Evolutionary conservation across 1,284 basidiomycete species (phyloP).

Genomic region (Puccinia triticina): DNA sequence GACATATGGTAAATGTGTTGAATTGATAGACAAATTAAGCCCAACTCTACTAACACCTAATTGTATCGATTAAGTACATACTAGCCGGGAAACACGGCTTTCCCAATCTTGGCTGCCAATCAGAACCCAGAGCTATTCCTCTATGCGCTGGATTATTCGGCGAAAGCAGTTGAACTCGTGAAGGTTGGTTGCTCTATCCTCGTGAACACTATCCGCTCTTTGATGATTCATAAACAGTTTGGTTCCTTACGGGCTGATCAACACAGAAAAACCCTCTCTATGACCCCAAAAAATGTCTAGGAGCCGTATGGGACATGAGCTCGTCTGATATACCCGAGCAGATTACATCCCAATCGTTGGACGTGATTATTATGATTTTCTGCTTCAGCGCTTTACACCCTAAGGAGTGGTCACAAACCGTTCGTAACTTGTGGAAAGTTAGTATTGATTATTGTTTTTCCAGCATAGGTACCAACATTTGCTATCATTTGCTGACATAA

Average conservation of each 20-base stretch:
- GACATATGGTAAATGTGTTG: background rate
- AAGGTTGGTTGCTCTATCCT: conserved; percentile 65
- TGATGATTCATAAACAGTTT: conserved; percentile 19
- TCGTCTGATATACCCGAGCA: conserved; percentile 70
- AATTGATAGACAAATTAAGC: background rate
- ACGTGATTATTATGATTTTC: conserved; percentile 90
- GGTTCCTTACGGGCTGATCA: conserved; percentile 24
- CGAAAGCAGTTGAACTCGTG: conserved; percentile 86
- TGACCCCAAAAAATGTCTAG: conserved; percentile 69
- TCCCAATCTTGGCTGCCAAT: conserved; percentile 81
- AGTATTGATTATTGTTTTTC: conserved; percentile 53
- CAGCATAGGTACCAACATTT: background rate
- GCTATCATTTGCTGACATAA: background rate
- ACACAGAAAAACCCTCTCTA: conserved; percentile 73
- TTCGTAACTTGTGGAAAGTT: conserved; percentile 80
- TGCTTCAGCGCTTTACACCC: conserved; percentile 93
- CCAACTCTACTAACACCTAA: background rate
- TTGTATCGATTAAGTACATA: background rate
- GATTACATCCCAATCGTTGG: conserved; percentile 69
- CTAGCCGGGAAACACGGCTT: conserved; percentile 84
- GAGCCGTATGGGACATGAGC: conserved; percentile 89
- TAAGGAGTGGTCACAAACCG: conserved; percentile 81
- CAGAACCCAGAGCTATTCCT: conserved; percentile 75
- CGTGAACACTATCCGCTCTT: conserved; percentile 51
- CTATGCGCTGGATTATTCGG: conserved; percentile 87